Base-by-base conservation (phyloP, 2,329 filamentous ascomycete genomes). In the Fusarium pseudonygamai region DNA sequence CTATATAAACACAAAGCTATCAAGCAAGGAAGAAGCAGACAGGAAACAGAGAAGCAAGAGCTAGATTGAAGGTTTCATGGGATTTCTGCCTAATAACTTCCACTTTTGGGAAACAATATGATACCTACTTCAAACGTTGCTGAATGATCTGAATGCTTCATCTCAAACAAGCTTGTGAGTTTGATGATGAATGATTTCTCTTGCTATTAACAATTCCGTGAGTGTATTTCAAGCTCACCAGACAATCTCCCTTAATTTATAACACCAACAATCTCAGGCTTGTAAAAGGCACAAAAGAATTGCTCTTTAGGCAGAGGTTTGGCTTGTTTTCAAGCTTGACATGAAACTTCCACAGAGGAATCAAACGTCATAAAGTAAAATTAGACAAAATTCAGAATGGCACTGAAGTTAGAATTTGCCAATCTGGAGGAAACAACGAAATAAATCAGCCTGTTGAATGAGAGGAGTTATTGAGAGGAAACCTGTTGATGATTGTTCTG, bases 371-470 rank as follows among this genome's bases (percentile, higher is more conserved):
- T 5, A 13, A 34, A 43, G 8, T 18, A 10, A 8, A 22, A 14
- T 13, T 22, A 34, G 9, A 12, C 8, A 22, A 24, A 56, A 43
- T 16, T 26, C 7, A 5, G 26, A 28, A 8, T 0, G 20, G 4
- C 7, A 18, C 2, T 30, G 0, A 0, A 11, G 16, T 15, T 20
- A 0, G 6, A 24, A 0, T 50, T 34, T 34, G 4, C 16, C 12
- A 20, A 24, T 0, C 4, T 2, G 6, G 0, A 15, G 12, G 6
- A 20, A 52, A 24, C 1, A 8, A 0, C 10, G 6, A 32, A 30
- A 2, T 0, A 0, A n/a, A 32, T 3, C 7, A 32, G 5, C 11
- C 18, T 15, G 9, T 32, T 2, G 7, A 1, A 13, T 6, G 2
- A 9, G 0, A 32, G 3, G 4, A 5, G 30, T 11, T 8, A 7